Conservation (phyloP, 768 basidiomycete species). For the Phylloporus rhodoxanthus region DNA sequence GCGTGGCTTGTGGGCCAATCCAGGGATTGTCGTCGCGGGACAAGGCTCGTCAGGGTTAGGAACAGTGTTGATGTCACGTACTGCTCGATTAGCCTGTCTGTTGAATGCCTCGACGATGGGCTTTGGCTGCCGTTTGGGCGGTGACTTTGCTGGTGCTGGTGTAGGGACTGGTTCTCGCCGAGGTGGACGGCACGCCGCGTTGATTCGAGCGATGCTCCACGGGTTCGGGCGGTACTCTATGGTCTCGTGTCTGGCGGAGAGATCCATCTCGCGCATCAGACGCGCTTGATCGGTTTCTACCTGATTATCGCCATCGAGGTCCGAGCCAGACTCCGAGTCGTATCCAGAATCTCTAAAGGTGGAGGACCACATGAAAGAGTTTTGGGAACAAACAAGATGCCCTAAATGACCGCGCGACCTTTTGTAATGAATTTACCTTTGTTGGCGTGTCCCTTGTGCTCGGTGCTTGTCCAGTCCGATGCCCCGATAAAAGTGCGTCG, state of each 20-base stretch:
- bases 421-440: background rate
- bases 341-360: slow-evolving; percentile 14
- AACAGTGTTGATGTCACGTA: background rate
- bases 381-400: background rate
- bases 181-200: slow-evolving; percentile 52
- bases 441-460: background rate
- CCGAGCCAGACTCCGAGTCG: slow-evolving; percentile 19
- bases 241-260: slow-evolving; percentile 53
- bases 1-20: background rate
- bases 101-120: slow-evolving; percentile 44
- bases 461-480: background rate
- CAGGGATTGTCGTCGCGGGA: background rate
- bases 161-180: background rate
- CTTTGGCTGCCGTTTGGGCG: slow-evolving; percentile 21
- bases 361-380: slow-evolving; percentile 23
- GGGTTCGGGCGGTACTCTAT: slow-evolving; percentile 71
- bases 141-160: background rate
- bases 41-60: background rate
- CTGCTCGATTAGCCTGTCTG: slow-evolving; percentile 31
- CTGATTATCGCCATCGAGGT: background rate
- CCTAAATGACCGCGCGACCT: background rate
- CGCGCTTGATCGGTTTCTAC: slow-evolving; percentile 20
- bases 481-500: background rate
- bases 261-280: slow-evolving; percentile 48
- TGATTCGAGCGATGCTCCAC: slow-evolving; percentile 75